Evolutionary conservation across 352 stramenopile genomes (phyloP).

Genomic region (Phytophthora hybrid): DNA sequence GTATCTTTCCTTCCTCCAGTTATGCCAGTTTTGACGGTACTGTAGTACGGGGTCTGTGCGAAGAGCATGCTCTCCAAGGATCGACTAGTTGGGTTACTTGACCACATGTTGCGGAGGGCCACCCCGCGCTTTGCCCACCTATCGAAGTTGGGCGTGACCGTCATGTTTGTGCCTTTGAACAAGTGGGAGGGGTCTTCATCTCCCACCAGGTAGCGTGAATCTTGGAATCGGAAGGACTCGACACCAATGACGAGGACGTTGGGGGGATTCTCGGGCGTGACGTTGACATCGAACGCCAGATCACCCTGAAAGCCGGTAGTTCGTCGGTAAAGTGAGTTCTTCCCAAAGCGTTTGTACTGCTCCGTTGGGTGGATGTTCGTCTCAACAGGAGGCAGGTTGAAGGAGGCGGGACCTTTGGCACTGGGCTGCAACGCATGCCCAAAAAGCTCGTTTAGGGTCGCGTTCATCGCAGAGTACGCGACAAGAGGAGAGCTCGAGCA

Average conservation of each 20-base stretch:
- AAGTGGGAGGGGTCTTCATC: constrained; percentile 48
- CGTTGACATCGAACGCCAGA: background rate
- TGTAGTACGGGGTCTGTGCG: constrained; percentile 57
- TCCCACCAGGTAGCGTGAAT: constrained; percentile 61
- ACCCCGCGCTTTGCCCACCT: constrained; percentile 59
- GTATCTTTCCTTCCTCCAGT: constrained; percentile 35
- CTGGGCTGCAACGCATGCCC: constrained; percentile 1
- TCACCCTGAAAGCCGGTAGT: background rate
- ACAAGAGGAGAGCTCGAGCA: background rate
- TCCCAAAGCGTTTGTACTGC: background rate
- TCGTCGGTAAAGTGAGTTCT: background rate
- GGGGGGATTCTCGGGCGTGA: constrained; percentile 32
- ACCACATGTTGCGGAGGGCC: constrained; percentile 70
- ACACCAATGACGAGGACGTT: constrained; percentile 63
- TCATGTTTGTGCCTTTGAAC: constrained; percentile 33
- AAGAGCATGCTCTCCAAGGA: constrained; percentile 66
- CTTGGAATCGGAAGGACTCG: constrained; percentile 65
- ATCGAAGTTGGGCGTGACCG: constrained; percentile 65
- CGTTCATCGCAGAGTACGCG: background rate
- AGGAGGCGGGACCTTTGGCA: background rate
- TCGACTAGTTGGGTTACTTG: constrained; percentile 61
- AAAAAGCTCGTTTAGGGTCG: background rate
- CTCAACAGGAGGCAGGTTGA: background rate
- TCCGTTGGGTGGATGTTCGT: background rate
- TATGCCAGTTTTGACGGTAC: constrained; percentile 42